A percentile compares a stretch with the other conserved stretches of the same genome.
These are phyloP conservation scores for Pascua guehoae DNA, from an alignment of 1,284 basidiomycete species.

Conservation along the genomic window DNA sequence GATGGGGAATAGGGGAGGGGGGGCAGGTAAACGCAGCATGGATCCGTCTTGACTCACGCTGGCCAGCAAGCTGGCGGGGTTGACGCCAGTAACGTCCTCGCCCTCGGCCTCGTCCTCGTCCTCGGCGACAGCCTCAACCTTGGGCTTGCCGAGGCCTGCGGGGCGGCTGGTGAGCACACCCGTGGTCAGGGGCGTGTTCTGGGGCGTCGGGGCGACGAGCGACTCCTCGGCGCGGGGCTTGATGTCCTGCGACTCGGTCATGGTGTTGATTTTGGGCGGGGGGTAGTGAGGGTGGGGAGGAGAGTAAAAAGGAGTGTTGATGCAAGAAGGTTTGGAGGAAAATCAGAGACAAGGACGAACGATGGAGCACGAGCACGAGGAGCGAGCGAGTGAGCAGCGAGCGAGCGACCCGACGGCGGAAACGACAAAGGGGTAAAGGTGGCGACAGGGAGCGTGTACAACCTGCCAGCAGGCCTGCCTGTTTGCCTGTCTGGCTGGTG, in stretches of 20 bases:
- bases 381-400: not conserved
- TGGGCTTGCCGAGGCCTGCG: conserved; percentile 62
- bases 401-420: not conserved
- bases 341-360: not conserved
- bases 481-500: no score
- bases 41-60: conserved; percentile 34
- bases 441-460: no score
- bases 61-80: conserved; percentile 48
- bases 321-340: not conserved
- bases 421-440: no score
- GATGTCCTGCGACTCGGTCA: conserved; percentile 45
- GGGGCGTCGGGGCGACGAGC: conserved; percentile 65
- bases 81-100: conserved; percentile 53
- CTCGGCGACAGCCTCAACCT: conserved; percentile 65
- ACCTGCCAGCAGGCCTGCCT: no score
- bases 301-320: not conserved
- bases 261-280: conserved; percentile 14
- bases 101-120: conserved; percentile 48
- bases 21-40: no score
- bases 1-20: not conserved
- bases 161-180: conserved; percentile 62
- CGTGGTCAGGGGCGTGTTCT: conserved; percentile 72
- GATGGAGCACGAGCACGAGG: not conserved
- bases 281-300: not conserved
- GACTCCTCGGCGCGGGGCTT: conserved; percentile 31